These are phyloP conservation scores for Rosa multiflora DNA, from an alignment of 306 rosid genomes.

Conservation along the genomic window DNA sequence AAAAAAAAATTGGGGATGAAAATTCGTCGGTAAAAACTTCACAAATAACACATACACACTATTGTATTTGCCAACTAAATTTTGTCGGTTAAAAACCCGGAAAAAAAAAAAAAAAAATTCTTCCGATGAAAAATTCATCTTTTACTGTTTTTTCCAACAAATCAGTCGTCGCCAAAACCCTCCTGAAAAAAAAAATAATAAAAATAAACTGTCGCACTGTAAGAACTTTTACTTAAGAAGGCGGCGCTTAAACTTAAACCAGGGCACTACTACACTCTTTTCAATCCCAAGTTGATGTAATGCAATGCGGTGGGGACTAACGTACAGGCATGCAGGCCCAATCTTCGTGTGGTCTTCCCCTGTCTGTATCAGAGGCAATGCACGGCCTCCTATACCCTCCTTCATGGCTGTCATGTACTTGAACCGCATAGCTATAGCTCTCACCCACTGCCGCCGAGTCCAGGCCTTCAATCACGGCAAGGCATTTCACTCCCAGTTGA, in stretches of 20 bases:
- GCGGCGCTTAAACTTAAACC: background rate
- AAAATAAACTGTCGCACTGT: too few species aligned
- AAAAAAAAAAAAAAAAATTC: too few species aligned
- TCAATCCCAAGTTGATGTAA: background rate
- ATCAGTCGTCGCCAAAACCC: too few species aligned
- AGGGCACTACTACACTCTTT: background rate
- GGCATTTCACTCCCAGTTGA: constrained; percentile 56
- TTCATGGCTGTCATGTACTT: constrained; percentile 35
- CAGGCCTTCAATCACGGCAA: constrained; percentile 48
- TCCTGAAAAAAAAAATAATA: too few species aligned
- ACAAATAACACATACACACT: too few species aligned
- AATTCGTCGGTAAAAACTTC: too few species aligned
- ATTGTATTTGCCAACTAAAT: too few species aligned
- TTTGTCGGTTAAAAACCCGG: too few species aligned
- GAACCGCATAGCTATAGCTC: constrained; percentile 46
- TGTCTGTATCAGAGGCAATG: background rate
- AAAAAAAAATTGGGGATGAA: too few species aligned
- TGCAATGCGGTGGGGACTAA: background rate
- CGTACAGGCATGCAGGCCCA: background rate
- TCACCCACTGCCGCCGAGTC: constrained; percentile 54
- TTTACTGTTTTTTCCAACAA: too few species aligned
- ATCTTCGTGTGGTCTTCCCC: background rate
- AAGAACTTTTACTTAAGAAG: too few species aligned
- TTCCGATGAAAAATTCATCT: too few species aligned
- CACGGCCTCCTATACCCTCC: background rate